These are phyloP conservation scores for Calonectria montana DNA, from an alignment of 2,329 filamentous ascomycete species.

Conservation along the genomic window DNA sequence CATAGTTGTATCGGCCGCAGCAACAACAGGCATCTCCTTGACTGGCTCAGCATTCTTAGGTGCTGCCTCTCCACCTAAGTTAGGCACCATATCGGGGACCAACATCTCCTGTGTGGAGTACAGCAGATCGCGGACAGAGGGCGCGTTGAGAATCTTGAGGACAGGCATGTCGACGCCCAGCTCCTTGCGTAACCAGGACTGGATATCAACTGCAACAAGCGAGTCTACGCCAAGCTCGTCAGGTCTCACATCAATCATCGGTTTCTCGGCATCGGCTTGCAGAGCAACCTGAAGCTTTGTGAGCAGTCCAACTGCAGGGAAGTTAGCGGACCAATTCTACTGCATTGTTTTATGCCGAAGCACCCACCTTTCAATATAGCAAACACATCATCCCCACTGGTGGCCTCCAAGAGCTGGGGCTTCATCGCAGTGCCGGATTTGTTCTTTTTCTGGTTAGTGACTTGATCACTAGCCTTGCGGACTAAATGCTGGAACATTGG, in stretches of 20 bases:
- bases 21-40: not conserved
- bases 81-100: not conserved
- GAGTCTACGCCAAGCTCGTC: conserved; percentile 45
- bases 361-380: not conserved
- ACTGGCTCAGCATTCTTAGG: not conserved
- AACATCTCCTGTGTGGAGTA: not conserved
- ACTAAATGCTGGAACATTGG: not conserved
- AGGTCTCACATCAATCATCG: not conserved
- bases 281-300: not conserved
- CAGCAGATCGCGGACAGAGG: not conserved
- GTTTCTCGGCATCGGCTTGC: conserved; percentile 1
- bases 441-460: not conserved
- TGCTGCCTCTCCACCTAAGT: not conserved
- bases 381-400: not conserved
- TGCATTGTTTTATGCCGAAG: not conserved
- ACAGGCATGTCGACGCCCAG: conserved; percentile 57
- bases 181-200: conserved; percentile 60
- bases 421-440: not conserved
- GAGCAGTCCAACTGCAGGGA: not conserved
- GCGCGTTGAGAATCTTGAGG: conserved; percentile 53
- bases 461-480: not conserved
- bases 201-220: conserved; percentile 51
- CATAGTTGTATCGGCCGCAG: not conserved
- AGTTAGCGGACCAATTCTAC: not conserved
- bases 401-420: not conserved